Evolutionary conservation across 257 asterid species (phyloP), one percentile per base, ranked within the genome.

Genomic region (Nicotiana otophora): DNA sequence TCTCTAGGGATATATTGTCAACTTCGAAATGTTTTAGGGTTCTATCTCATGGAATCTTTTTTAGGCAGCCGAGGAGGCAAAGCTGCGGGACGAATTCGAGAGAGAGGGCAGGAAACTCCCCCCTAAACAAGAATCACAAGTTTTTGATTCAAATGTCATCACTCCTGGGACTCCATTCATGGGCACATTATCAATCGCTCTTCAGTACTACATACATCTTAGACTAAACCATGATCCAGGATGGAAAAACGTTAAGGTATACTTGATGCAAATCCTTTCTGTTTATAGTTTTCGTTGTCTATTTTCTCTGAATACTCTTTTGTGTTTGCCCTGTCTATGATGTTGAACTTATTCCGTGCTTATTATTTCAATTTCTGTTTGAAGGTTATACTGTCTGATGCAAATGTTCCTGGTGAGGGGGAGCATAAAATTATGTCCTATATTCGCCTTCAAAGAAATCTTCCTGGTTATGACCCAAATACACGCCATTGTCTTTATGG

Each of bases 351-450:
- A 36, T 69, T 14, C 12, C 7, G 5, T 64, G 62, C 31, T 82
- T 81, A 34, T 65, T 81, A 60, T 82, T 80, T 82, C 82, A 57
- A 61, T 69, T 74, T 81, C 83, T 65, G 83, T 68, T 81, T 91
- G 93, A 83, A 95, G 99, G 97, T 95, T 83, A 89, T 95, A 66
- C 98, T 95, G 80, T 95, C 99, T 80, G 99, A 95, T 89, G 97
- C 99, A 64, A 95, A 95, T 88, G 95, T 92, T 91, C 98, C 99
- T 83, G 99, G 99, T 81, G 99, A 95, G 87, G 99, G 99, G 90
- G 99, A 95, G 83, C 99, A 95, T 91, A 95, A 95, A 83, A 90
- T 93, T 84, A 95, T 95, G 98, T 95, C 99, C 36, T 95, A 93
- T 85, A 89, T 95, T 82, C 98, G 99, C 61, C 91, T 91, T 26